These are phyloP conservation scores for Xerocomellus intermedius DNA, from an alignment of 768 basidiomycete species.

Conservation along the genomic window DNA sequence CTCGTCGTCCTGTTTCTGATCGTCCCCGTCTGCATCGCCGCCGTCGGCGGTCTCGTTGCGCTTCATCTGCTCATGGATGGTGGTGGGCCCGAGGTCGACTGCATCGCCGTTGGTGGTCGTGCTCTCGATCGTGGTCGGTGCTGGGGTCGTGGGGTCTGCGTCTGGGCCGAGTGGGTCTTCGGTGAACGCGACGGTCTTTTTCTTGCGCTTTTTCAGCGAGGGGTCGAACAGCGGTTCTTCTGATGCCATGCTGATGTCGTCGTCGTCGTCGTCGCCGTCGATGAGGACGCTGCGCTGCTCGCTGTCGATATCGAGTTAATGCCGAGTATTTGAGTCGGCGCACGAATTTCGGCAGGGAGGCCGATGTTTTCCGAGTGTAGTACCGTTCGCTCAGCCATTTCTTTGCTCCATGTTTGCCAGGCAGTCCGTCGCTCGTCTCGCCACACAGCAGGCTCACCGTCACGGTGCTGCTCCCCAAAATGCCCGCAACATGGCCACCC, in stretches of 20 bases:
- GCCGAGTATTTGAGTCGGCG: conserved; percentile 30
- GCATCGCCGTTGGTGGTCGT: conserved; percentile 68
- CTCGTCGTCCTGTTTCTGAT: conserved; percentile 68
- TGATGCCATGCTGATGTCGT: conserved; percentile 44
- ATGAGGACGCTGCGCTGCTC: conserved; percentile 11
- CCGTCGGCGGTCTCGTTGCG: conserved; percentile 38
- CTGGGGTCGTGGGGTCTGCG: conserved; percentile 77
- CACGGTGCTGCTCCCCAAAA: conserved; percentile 41
- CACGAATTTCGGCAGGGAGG: conserved; percentile 26
- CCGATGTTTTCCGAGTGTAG: conserved; percentile 35
- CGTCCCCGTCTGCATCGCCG: conserved; percentile 33
- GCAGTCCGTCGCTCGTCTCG: conserved; percentile 45
- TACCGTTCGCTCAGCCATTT: neutral
- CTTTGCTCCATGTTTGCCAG: conserved; percentile 48
- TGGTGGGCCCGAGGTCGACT: conserved; percentile 75
- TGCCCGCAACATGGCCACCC: conserved; percentile 92
- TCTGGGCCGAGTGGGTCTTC: conserved; percentile 83
- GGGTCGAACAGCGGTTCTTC: conserved; percentile 83
- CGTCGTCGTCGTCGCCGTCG: conserved; percentile 19
- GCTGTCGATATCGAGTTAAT: conserved; percentile 13
- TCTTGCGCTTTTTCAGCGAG: conserved; percentile 84
- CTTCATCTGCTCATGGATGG: conserved; percentile 75
- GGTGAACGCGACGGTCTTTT: conserved; percentile 81
- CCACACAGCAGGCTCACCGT: conserved; percentile 36
- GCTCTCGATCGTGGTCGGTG: conserved; percentile 69